Percentiles rank a stretch among this genome's conserved stretches.
Evolutionary conservation across 345 rosid genomes (phyloP).

Genomic region (Lepidium didymum): DNA sequence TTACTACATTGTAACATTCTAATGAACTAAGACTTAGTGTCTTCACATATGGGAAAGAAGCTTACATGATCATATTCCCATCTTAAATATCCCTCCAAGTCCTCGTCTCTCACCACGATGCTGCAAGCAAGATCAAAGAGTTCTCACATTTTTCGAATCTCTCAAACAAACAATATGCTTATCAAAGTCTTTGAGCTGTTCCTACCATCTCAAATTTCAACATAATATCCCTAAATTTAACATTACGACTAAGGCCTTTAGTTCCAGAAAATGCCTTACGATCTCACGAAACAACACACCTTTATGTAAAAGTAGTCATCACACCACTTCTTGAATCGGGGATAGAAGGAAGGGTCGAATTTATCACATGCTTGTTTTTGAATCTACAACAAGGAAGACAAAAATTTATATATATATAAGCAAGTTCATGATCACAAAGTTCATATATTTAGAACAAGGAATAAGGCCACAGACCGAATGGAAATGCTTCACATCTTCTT

Average conservation of each 20-base stretch:
- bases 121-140: constrained; percentile 36
- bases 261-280: not conserved
- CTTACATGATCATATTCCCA: constrained; percentile 99
- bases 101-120: constrained; percentile 90
- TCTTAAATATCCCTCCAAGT: constrained; percentile 90
- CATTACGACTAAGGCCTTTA: not conserved
- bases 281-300: constrained; percentile 33
- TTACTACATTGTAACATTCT: constrained; percentile 14
- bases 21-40: not conserved
- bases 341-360: constrained; percentile 75
- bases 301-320: constrained; percentile 87
- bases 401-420: not conserved
- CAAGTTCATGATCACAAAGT: not conserved
- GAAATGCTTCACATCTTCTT: constrained; percentile 89
- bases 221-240: not conserved
- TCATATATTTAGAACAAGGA: not conserved
- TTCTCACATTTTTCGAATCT: not conserved
- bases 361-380: constrained; percentile 81
- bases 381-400: constrained; percentile 33
- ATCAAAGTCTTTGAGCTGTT: not conserved
- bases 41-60: not conserved
- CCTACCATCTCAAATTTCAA: not conserved
- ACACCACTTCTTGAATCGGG: constrained; percentile 91
- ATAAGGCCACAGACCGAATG: constrained; percentile 48
- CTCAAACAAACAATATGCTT: not conserved